A percentile compares a stretch with the other conserved stretches of the same genome.
These are phyloP conservation scores for Geum urbanum DNA, from an alignment of 306 rosid genomes.

Conservation along the genomic window DNA sequence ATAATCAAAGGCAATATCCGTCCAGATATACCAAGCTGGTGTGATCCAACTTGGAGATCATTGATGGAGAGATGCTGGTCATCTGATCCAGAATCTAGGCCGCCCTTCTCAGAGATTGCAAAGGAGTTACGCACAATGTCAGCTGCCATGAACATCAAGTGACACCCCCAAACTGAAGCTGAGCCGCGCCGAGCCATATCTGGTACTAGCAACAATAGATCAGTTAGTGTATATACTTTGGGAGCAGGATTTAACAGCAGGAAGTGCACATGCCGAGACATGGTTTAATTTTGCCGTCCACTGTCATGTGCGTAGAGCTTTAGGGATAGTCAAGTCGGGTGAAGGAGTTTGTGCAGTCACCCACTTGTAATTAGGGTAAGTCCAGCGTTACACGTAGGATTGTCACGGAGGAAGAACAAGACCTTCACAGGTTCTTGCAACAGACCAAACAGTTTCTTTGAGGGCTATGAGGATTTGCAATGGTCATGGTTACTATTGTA, in stretches of 20 bases:
- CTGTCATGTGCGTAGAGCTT: neutral
- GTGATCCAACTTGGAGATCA: conserved; percentile 34
- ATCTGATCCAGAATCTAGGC: conserved; percentile 26
- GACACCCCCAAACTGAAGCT: neutral
- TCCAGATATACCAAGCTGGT: conserved; percentile 39
- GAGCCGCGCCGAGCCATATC: neutral
- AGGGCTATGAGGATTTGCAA: neutral
- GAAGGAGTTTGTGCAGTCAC: conserved; percentile 9
- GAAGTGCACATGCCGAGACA: conserved; percentile 15
- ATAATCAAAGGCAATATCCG: conserved; percentile 23
- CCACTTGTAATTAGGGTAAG: neutral
- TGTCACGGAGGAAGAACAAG: neutral
- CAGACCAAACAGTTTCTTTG: neutral
- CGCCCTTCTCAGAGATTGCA: conserved; percentile 33
- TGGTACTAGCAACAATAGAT: neutral
- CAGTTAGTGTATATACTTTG: conserved; percentile 13
- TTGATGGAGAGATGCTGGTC: conserved; percentile 39
- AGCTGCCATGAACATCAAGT: conserved; percentile 27
- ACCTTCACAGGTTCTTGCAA: neutral
- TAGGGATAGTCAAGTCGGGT: conserved; percentile 8
- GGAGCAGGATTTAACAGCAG: conserved; percentile 8
- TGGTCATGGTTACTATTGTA: neutral
- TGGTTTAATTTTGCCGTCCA: conserved; percentile 11
- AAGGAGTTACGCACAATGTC: conserved; percentile 31
- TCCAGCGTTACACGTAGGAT: neutral